Percentiles rank a stretch among this genome's conserved stretches.
These are phyloP conservation scores for Grosmannia huntii DNA, from an alignment of 2,329 filamentous ascomycete genomes.

Conservation along the genomic window DNA sequence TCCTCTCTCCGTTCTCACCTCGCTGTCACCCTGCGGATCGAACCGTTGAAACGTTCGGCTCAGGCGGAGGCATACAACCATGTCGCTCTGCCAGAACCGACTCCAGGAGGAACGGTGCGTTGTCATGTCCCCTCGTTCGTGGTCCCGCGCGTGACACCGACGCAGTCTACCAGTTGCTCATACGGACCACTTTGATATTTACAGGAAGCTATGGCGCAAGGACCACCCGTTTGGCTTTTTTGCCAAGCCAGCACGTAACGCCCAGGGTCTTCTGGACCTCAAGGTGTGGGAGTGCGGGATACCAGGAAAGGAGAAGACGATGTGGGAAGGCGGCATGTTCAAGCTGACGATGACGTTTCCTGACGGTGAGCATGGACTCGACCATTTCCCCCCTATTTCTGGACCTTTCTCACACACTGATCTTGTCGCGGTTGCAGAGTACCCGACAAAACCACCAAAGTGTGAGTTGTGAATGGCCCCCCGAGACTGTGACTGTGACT, in stretches of 20 bases:
- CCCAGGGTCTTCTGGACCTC: constrained; percentile 73
- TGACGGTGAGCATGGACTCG: constrained; percentile 54
- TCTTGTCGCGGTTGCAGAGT: constrained; percentile 48
- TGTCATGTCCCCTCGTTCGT: neutral
- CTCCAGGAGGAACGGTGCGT: constrained; percentile 58
- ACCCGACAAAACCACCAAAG: constrained; percentile 96
- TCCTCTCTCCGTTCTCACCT: neutral
- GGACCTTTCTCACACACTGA: neutral
- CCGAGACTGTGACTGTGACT: neutral
- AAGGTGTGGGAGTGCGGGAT: constrained; percentile 96
- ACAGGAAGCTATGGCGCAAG: constrained; percentile 87
- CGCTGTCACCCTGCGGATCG: neutral
- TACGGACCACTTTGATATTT: neutral
- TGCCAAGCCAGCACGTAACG: constrained; percentile 71
- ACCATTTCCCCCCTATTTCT: neutral
- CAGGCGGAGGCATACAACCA: constrained; percentile 21
- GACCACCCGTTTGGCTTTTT: constrained; percentile 98
- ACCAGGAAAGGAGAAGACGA: constrained; percentile 89
- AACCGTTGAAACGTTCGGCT: no score
- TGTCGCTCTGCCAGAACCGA: constrained; percentile 82
- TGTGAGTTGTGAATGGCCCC: constrained; percentile 45
- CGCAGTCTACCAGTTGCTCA: neutral
- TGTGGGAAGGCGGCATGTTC: constrained; percentile 96
- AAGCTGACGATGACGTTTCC: constrained; percentile 89
- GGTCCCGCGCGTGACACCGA: neutral